Evolutionary conservation across 108 stramenopile genomes (phyloP).

Genomic region (Schizochytrium sp.): DNA sequence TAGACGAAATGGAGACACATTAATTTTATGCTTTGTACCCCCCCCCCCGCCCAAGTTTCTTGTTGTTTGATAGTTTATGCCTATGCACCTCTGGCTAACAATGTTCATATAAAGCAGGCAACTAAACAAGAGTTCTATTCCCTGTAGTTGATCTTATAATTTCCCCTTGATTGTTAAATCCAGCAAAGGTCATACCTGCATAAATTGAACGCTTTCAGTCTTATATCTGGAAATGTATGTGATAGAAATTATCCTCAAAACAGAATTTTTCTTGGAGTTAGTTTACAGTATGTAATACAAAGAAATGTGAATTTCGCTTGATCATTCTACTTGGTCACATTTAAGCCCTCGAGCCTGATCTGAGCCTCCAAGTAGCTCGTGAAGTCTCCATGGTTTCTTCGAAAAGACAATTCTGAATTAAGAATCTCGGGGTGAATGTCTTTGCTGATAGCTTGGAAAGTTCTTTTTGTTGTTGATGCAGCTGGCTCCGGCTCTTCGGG

Average conservation of each 20-base stretch:
- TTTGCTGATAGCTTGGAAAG: not conserved
- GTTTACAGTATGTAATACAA: not conserved
- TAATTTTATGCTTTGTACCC: not conserved
- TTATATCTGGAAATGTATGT: too few relatives aligned
- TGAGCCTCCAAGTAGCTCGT: conserved; percentile 42
- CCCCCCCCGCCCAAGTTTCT: not conserved
- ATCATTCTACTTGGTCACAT: not conserved
- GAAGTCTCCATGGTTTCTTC: not conserved
- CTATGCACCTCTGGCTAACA: too few relatives aligned
- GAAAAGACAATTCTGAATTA: not conserved
- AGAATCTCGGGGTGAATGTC: not conserved
- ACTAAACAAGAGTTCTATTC: too few relatives aligned
- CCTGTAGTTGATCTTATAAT: too few relatives aligned
- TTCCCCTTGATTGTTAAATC: too few relatives aligned
- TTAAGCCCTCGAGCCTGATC: not conserved
- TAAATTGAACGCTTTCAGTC: too few relatives aligned
- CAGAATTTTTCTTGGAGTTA: not conserved
- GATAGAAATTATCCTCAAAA: too few relatives aligned
- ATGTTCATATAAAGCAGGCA: too few relatives aligned
- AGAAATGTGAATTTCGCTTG: not conserved
- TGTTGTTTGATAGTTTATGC: not conserved
- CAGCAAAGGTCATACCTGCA: too few relatives aligned
- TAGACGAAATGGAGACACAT: not conserved
- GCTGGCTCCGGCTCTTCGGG: conserved; percentile 3
- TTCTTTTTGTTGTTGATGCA: not conserved